Conservation (phyloP, 2,329 filamentous ascomycete species). For the Calonectria pseudoturangicola region DNA sequence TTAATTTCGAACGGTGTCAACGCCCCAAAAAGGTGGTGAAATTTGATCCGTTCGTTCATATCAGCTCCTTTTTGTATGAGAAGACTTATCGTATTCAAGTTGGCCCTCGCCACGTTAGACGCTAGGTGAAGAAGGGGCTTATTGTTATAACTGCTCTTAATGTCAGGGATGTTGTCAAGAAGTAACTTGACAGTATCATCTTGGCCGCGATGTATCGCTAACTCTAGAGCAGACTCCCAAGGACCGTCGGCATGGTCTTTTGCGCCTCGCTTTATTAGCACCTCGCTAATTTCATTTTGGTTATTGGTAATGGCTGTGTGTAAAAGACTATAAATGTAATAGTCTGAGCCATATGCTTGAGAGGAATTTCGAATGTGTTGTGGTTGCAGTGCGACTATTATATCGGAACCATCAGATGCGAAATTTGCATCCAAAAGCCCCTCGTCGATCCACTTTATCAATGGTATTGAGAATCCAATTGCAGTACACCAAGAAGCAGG, state of each 20-base stretch:
- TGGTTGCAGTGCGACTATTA: neutral
- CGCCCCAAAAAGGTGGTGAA: neutral
- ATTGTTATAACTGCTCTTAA: neutral
- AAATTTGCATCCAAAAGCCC: conserved; percentile 7
- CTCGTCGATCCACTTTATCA: neutral
- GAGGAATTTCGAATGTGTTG: neutral
- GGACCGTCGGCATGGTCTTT: neutral
- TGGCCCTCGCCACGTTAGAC: neutral
- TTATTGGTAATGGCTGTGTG: neutral
- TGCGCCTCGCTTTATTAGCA: neutral
- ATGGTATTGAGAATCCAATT: conserved; percentile 1
- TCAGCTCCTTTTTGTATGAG: conserved; percentile 2
- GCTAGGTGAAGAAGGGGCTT: neutral
- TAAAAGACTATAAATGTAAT: neutral
- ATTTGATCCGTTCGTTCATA: neutral
- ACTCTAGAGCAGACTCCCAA: neutral
- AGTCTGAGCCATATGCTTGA: neutral
- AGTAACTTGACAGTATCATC: neutral
- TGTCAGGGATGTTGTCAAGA: neutral
- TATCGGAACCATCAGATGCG: neutral
- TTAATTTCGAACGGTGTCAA: conserved; percentile 7
- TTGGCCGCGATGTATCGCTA: neutral
- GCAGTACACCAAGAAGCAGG: conserved; percentile 2
- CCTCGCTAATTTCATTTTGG: neutral
- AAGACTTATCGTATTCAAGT: neutral